phyloP scores from a whole-genome alignment of 768 basidiomycete species.

The Mycena rosella region DNA sequence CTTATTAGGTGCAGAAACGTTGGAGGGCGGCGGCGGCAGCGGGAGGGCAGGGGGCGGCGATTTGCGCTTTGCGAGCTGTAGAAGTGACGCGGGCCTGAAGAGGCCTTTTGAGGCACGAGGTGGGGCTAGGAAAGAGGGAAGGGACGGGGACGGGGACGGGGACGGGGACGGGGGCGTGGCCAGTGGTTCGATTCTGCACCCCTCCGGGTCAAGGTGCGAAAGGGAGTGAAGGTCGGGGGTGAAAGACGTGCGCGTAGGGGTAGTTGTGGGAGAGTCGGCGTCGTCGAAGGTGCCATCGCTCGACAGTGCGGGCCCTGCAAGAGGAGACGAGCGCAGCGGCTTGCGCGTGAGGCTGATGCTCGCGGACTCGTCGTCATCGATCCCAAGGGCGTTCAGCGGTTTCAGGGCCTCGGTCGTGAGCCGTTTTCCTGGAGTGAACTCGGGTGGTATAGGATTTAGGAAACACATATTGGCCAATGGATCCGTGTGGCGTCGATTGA shows the following conservation, averaged over 20 bases:
- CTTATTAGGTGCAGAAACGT: not conserved
- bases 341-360: slow-evolving; percentile 39
- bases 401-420: too few relatives aligned
- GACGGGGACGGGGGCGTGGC: not conserved
- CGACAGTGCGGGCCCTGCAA: slow-evolving; percentile 55
- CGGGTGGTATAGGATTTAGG: too few relatives aligned
- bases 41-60: slow-evolving; percentile 7
- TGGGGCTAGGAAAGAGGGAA: too few relatives aligned
- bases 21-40: slow-evolving; percentile 20
- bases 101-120: slow-evolving; percentile 1
- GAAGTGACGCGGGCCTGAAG: slow-evolving; percentile 10
- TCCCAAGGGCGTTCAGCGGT: too few relatives aligned
- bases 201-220: not conserved
- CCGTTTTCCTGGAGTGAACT: too few relatives aligned
- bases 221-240: slow-evolving; percentile 37
- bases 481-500: slow-evolving; percentile 31
- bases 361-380: too few relatives aligned
- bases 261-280: slow-evolving; percentile 9
- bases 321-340: slow-evolving; percentile 57
- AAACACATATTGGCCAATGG: too few relatives aligned
- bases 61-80: slow-evolving; percentile 25
- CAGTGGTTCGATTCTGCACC: too few relatives aligned
- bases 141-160: not conserved
- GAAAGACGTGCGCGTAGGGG: slow-evolving; percentile 28
- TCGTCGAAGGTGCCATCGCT: slow-evolving; percentile 34